Base-by-base conservation (phyloP, 148 eudicot species). In the Fagopyrum tataricum region DNA sequence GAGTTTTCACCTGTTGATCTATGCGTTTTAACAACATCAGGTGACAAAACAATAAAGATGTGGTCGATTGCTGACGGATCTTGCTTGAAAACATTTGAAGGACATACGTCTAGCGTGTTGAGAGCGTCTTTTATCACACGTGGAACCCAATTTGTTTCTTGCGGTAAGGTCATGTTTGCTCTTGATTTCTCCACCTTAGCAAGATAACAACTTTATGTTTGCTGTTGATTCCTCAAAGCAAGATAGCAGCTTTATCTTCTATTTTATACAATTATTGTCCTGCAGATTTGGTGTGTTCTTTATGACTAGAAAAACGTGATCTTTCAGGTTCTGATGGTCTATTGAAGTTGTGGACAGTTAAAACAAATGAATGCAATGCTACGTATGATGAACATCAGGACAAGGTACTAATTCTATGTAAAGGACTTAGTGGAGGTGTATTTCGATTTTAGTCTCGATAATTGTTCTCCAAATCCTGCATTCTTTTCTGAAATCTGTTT, bases 1-100 rank as follows among this genome's bases (percentile, higher is more conserved):
- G 99, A 95, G 78, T 95, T 95, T 78, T 92, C 99, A 79, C 97
- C 97, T 7, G 91, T 95, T 79, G 99, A 92, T 81, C 87, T 82
- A 49, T 92, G 97, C 87, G 91, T 95, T 74, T 73, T 95, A 69
- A 95, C 99, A 72, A 94, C 97, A 15, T 95, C 99, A 41, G 97
- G 90, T 79, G 99, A 95, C 78, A 95, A 92, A 80, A 92, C 97
- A 7, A 84, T 95, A 74, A 95, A 88, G 81, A 83, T 95, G 82
- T 95, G 99, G 99, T 79, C 91, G 17, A 86, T 90, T 81, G 82
- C 91, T 78, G 93, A 92, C 84, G 96, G 97, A 72, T 88, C 99
- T 12, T 95, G 99, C 78, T 78, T 95, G 70, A 88, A 85, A 79
- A 92, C 99, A 78, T 95, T 95, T 78, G 99, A 95, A 78, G 99